Evolutionary conservation across 2,329 filamentous ascomycete genomes (phyloP), one percentile per base, ranked within the genome.

Genomic region (Plenodomus lindquistii): DNA sequence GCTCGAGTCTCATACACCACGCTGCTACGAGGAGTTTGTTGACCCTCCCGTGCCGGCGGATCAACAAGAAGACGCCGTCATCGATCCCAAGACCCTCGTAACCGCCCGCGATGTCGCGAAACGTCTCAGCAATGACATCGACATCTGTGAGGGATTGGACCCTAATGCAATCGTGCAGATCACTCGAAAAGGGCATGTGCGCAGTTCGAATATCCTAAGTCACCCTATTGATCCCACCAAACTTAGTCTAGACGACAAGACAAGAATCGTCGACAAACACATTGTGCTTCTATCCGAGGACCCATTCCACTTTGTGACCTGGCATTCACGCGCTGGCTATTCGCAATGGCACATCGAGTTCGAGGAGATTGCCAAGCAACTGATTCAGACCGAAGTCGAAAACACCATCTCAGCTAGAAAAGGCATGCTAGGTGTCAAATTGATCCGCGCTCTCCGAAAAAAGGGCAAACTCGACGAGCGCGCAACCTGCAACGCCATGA

Each of bases 391-490:
- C 5, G 91, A 97, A 69, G 77, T 97, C 22, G 91, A 97, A 70
- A 85, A 86, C 13, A 86, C 91, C 36, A 87, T 97, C 46, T 83
- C 88, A 54, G 84, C 90, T 4, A 84, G 85, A 2, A 91, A 90
- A 60, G 91, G 91, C 7, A 82, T 83, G 7, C 79, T 88, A 39
- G 91, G 91, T 1, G 81, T 93, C 16, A 88, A 93, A 8, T 79
- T 99, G n/a, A 82, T 91, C 17, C 87, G 91, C 17, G 91, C 97
- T 46, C 81, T 99, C 17, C 83, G 88, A 34, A 86, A 88, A 49
- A 91, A 92, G 66, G 94, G 94, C 44, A 96, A 94, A 67, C 79
- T 97, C n/a, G 93, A 97, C 59, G 94, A 99, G 72, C 96, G 95
- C 72, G 86, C 89, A 52, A 80, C 97, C 11, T 88, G 89, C 31